These are phyloP conservation scores for Discostella stelligeroides DNA, from an alignment of 108 stramenopile genomes.

Conservation along the genomic window DNA sequence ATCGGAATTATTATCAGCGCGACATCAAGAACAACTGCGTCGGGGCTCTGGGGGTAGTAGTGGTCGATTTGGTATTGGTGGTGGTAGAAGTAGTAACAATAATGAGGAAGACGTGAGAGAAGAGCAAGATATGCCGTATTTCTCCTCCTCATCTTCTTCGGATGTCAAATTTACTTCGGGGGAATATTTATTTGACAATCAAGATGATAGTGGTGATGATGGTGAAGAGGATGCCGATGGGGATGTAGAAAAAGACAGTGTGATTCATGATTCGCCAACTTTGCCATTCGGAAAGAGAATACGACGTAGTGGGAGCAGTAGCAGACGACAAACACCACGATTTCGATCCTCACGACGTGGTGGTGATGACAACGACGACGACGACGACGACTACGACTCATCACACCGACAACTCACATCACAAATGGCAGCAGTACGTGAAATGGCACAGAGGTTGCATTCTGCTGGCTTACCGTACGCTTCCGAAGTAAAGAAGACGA, in stretches of 20 bases:
- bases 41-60: too few species aligned
- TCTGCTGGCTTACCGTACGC: constrained; percentile 40
- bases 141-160: constrained; percentile 4
- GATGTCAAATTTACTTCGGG: background rate
- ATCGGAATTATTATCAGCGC: constrained; percentile 13
- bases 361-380: background rate
- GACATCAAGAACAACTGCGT: too few species aligned
- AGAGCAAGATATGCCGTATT: constrained; percentile 50
- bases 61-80: too few species aligned
- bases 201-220: background rate
- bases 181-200: background rate
- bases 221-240: background rate
- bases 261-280: background rate
- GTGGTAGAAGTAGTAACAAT: background rate
- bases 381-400: background rate
- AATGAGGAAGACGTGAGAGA: constrained; percentile 30
- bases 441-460: constrained; percentile 27
- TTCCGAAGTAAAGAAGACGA: constrained; percentile 8
- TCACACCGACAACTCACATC: background rate
- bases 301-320: background rate
- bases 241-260: constrained; percentile 1
- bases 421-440: constrained; percentile 30
- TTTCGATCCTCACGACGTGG: background rate
- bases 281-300: background rate
- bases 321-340: background rate